Conservation (phyloP, 805 yeast species). For the Metschnikowia bowlesiae region DNA sequence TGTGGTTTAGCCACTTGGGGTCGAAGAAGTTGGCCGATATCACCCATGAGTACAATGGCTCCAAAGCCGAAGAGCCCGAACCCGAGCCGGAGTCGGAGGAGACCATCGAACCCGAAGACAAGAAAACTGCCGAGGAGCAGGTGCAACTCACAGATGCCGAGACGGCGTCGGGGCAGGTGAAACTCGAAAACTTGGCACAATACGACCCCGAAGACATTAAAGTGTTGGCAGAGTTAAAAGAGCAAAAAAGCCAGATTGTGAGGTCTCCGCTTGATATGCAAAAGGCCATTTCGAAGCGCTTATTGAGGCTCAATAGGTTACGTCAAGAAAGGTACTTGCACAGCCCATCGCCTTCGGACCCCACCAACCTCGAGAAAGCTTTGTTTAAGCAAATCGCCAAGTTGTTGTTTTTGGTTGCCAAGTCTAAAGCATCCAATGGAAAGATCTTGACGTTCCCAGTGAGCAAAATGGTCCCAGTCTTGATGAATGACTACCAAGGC, state of each 20-base stretch:
- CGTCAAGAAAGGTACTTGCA: constrained; percentile 38
- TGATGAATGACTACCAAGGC: constrained; percentile 72
- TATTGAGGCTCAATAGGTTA: constrained; percentile 34
- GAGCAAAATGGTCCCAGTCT: constrained; percentile 55
- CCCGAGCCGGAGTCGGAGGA: constrained; percentile 7
- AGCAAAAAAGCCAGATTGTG: constrained; percentile 20
- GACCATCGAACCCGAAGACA: background rate
- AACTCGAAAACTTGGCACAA: constrained; percentile 27
- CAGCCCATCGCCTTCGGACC: constrained; percentile 24
- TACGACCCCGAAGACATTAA: constrained; percentile 34
- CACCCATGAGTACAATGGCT: constrained; percentile 12
- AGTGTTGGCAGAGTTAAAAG: constrained; percentile 22
- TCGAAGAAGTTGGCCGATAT: constrained; percentile 26
- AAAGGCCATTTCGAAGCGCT: constrained; percentile 27
- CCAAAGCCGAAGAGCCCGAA: constrained; percentile 4
- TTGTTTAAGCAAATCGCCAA: constrained; percentile 29
- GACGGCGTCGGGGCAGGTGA: constrained; percentile 15
- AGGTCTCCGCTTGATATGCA: constrained; percentile 31
- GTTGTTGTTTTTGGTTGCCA: constrained; percentile 30
- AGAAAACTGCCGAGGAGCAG: background rate
- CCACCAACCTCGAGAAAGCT: constrained; percentile 24
- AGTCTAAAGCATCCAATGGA: constrained; percentile 24
- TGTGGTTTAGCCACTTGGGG: constrained; percentile 41
- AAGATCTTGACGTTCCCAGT: constrained; percentile 25
- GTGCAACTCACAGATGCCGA: constrained; percentile 9